phyloP scores from a whole-genome alignment of 129 eudicot species.

The Sambucus nigra region DNA sequence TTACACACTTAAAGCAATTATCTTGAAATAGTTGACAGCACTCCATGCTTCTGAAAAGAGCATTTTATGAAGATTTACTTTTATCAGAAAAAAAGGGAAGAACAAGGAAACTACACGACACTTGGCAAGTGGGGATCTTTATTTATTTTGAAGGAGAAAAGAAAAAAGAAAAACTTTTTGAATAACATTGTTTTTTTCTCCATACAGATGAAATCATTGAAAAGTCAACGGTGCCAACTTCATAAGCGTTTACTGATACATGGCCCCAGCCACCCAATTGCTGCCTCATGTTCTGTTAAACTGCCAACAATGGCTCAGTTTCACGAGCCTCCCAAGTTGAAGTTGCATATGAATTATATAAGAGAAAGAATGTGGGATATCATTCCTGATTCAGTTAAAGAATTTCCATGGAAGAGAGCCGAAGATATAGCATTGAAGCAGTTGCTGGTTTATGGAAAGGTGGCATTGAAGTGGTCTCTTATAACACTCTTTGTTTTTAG shows the following conservation, averaged over 20 bases:
- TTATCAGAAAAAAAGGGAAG: too few species aligned
- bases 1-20: too few species aligned
- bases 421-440: slow-evolving; percentile 17
- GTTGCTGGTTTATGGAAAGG: slow-evolving; percentile 10
- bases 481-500: slow-evolving; percentile 20
- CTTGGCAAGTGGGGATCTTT: not conserved
- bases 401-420: slow-evolving; percentile 36
- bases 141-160: not conserved
- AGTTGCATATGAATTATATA: slow-evolving; percentile 10
- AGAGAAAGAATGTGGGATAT: slow-evolving; percentile 20
- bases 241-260: not conserved
- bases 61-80: too few species aligned
- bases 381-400: slow-evolving; percentile 23
- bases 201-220: not conserved
- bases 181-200: not conserved
- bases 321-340: slow-evolving; percentile 9
- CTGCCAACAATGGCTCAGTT: slow-evolving; percentile 18
- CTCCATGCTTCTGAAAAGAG: too few species aligned
- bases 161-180: not conserved
- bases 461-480: slow-evolving; percentile 30
- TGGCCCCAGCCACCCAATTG: not conserved
- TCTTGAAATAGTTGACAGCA: too few species aligned
- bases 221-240: not conserved
- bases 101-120: not conserved
- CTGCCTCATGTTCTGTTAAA: slow-evolving; percentile 13